A percentile compares a stretch with the other conserved stretches of the same genome.
These are phyloP conservation scores for Drosera spatulata DNA, from an alignment of 179 eudicot genomes.

Conservation along the genomic window DNA sequence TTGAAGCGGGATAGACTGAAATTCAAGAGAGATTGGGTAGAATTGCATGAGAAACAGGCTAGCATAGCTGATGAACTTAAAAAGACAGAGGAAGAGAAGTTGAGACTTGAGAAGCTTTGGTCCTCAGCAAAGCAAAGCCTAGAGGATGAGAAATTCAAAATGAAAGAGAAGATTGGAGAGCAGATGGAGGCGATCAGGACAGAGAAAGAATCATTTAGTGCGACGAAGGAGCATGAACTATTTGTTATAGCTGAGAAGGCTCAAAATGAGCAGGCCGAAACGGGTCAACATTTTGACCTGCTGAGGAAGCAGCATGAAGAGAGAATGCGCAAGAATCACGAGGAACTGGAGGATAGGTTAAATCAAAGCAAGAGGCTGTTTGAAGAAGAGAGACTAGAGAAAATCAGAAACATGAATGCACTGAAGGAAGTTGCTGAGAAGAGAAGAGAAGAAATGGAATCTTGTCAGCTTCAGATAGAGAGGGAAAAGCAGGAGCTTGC, in stretches of 20 bases:
- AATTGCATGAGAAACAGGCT: slow-evolving; percentile 65
- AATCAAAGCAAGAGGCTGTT: slow-evolving; percentile 52
- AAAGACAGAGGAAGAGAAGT: slow-evolving; percentile 35
- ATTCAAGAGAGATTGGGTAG: slow-evolving; percentile 93
- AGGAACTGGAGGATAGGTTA: slow-evolving; percentile 39
- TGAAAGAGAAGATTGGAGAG: slow-evolving; percentile 29
- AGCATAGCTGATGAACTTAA: slow-evolving; percentile 28
- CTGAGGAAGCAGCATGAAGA: slow-evolving; percentile 40
- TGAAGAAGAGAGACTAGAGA: slow-evolving; percentile 43
- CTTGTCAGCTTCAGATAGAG: slow-evolving; percentile 34
- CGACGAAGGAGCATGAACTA: slow-evolving; percentile 55
- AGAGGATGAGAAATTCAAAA: slow-evolving; percentile 38
- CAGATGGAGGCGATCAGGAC: slow-evolving; percentile 40
- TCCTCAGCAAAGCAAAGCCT: slow-evolving; percentile 43
- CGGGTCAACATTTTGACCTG: slow-evolving; percentile 54
- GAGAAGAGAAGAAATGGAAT: slow-evolving; percentile 44
- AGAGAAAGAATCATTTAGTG: slow-evolving; percentile 69
- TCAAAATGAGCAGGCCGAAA: slow-evolving; percentile 30
- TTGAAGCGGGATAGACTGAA: slow-evolving; percentile 58
- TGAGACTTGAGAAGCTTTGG: slow-evolving; percentile 33
- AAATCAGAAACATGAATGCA: slow-evolving; percentile 24
- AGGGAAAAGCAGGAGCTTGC: slow-evolving; percentile 51
- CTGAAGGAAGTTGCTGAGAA: slow-evolving; percentile 40
- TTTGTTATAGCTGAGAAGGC: slow-evolving; percentile 42
- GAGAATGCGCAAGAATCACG: slow-evolving; percentile 39